Evolutionary conservation across 2,329 filamentous ascomycete genomes (phyloP), one percentile per base, ranked within the genome.

Genomic region (Simplicillium sp.): DNA sequence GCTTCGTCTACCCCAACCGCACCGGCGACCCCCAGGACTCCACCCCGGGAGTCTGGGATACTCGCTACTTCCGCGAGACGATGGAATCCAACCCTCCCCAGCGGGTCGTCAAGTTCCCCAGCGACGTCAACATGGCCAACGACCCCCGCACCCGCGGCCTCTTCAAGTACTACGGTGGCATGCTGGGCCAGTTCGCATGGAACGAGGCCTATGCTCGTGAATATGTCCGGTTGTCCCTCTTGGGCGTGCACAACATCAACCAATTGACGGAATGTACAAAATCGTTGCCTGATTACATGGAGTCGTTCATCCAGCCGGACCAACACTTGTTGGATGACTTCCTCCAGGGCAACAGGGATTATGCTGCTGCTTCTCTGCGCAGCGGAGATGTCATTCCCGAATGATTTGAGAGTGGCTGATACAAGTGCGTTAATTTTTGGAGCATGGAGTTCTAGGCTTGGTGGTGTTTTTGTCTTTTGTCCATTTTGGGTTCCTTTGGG

Each of bases 211-310:
- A 71, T 43, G 61, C 70, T 3, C 56, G 59, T 20, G 71, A 67
- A 6, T 75, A 75, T 47, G 62, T 73, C 18, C 67, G 71, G 6
- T 56, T 77, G 31, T 70, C 65, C 17, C 56, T 76, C 11, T 65
- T 77, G 6, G 73, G 72, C 9, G 70, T 75, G 5, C 59, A 68
- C 45, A 74, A 74, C 47, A 67, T 76, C 51, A 75, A 75, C 52
- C 52, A 61, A 20, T 54, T 76, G 36, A 68, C 64, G 5, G 71
- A 75, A 46, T 76, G 72, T 60, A 71, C 69, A 6, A 62, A 66
- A 46, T 68, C 67, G 2, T 52, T 75, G 15, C 70, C 64, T 1
- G 15, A 16, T 14, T 36, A 15, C 16, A 37, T 32, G 20, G 28
- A 7, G 34, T 45, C 41, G 12, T 60, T 51, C 45, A 41, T 40